Evolutionary conservation across 2,329 filamentous ascomycete species (phyloP), one percentile per base, ranked within the genome.

Genomic region (Aspergillus oerlinghausenensis): DNA sequence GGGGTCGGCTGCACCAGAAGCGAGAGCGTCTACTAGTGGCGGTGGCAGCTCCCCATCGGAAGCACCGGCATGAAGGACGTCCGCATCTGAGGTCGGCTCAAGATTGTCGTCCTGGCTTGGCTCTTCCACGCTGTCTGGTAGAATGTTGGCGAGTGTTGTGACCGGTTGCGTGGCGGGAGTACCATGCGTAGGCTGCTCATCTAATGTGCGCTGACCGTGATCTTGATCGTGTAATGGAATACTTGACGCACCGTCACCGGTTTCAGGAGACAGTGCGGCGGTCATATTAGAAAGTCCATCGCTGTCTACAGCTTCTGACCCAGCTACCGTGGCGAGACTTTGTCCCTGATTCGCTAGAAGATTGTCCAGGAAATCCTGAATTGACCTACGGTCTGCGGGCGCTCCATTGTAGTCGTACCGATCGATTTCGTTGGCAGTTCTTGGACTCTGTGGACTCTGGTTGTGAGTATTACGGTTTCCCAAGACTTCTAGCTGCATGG

Each of bases 401-500:
- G 38, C 51, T 42, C 53, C 65, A 58, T 49, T 59, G 3, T 58
- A 55, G 47, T 50, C 59, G 45, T 38, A 57, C 26, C 32, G 58
- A 45, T 56, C 62, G 43, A 28, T 49, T 11, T 62, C 55, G 45
- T 57, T 61, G 23, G 57, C 59, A 4, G 55, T 35, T 35, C 60
- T 52, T 10, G 62, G 51, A 54, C 55, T 60, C 43, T 52, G 51
- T 47, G 64, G 62, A 17, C 57, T 51, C 10, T 65, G 62, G 23
- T 60, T 56, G 26, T 66, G 63, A 3, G 62, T 55, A 51, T 63
- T 66, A 35, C 68, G 72, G 52, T 70, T 71, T 8, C 69, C 69
- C 49, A 76, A 55, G 8, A 77, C 61, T 51, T 77, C 74, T 42
- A 77, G 59, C 51, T 77, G 74, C 75, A 77, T 77, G 3, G 75